Conservation (phyloP, 495 filamentous ascomycete genomes). For the Jackrogersella multiformis region DNA sequence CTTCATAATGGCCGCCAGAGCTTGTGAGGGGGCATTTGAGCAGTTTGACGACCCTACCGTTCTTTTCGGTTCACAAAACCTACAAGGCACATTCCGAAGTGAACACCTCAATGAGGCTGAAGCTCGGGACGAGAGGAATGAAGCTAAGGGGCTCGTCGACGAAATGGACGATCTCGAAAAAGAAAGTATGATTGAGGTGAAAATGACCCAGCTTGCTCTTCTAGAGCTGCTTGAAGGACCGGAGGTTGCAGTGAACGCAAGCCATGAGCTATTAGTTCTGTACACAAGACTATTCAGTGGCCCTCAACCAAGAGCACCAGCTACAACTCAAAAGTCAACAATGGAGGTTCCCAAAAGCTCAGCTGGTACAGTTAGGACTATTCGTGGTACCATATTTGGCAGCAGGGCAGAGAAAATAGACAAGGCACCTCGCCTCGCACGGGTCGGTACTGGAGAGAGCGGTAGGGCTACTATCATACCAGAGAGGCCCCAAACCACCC, state of each 20-base stretch:
- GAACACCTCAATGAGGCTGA: conserved; percentile 63
- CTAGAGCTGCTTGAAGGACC: conserved; percentile 84
- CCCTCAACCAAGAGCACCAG: conserved; percentile 48
- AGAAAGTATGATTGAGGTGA: conserved; percentile 83
- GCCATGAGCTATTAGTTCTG: conserved; percentile 81
- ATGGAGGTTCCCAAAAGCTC: conserved; percentile 72
- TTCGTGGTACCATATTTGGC: conserved; percentile 79
- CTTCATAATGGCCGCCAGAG: conserved; percentile 77
- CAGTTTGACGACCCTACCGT: conserved; percentile 74
- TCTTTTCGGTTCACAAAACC: conserved; percentile 59
- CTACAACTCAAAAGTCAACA: conserved; percentile 42
- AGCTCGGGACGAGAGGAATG: conserved; percentile 46
- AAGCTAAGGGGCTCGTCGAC: conserved; percentile 66
- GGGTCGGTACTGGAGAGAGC: conserved; percentile 42
- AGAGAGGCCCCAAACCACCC: conserved; percentile 56
- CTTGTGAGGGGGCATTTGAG: conserved; percentile 90
- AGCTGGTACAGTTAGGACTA: conserved; percentile 73
- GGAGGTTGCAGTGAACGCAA: conserved; percentile 82
- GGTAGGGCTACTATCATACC: conserved; percentile 44
- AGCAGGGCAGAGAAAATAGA: conserved; percentile 60
- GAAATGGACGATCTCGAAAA: conserved; percentile 81
- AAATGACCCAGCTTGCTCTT: conserved; percentile 91
- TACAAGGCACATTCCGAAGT: conserved; percentile 59
- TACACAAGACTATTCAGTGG: conserved; percentile 81
- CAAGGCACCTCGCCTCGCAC: conserved; percentile 43